Evolutionary conservation across 441 rosid genomes (phyloP), one percentile per base, ranked within the genome.

Genomic region (Pelargonium myrrhifolium): DNA sequence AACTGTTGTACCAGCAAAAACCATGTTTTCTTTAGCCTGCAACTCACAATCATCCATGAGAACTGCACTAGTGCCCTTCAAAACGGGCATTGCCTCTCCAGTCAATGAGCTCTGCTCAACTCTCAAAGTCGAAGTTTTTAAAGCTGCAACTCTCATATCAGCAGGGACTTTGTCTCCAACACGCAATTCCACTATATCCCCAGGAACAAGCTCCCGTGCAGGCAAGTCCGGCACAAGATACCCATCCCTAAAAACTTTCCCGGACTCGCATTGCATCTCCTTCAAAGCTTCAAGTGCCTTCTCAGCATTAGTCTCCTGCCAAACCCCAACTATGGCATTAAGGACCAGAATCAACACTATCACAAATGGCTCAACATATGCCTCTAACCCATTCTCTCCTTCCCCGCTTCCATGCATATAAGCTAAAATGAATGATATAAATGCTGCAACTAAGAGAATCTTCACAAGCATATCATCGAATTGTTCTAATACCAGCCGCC

Each of bases 261-360:
- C 85, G 26, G 73, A 79, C 72, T 79, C 82, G 7, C 82, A 81
- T 64, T 81, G 85, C 60, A 81, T 81, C 75, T 81, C 81, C 60
- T 79, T 72, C 18, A 81, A 62, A 39, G 82, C 85, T 39, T 79
- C 85, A 22, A 81, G 66, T 20, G 85, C 85, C 67, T 81, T 81
- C 78, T 81, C 85, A 0, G 85, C 82, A 49, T 81, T 81, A 35
- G 28, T 75, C 68, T 79, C 85, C 59, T 81, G 85, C 85, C 85
- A 81, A 40, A 81, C 85, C 3, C 85, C 85, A 2, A 81, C 82
- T 21, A 77, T 6, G 0, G 85, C 82, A 65, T 81, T 81, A 22
- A 81, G 59, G 22, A 81, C 75, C 69, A 81, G 67, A 72, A 81
- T 81, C 65, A 81, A 63, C 56, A 81, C 79, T 6, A 82, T 82